Evolutionary conservation across 305 asterid genomes (phyloP).

Genomic region (Caryopteris hybrid): DNA sequence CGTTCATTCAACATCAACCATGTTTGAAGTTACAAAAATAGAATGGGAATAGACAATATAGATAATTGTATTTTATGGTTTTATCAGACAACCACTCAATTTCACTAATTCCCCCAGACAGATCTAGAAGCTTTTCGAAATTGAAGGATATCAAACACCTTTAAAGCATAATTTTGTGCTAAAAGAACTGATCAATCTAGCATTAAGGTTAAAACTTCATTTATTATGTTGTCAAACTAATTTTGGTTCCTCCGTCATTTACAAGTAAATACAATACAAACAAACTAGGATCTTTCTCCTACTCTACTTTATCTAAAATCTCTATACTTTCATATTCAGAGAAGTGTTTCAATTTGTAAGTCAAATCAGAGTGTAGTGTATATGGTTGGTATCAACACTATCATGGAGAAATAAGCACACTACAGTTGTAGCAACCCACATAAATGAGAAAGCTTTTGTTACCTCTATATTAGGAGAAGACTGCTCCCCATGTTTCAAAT

Average conservation of each 20-base stretch:
- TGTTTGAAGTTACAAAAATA: not conserved
- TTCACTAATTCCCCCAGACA: conserved; percentile 1
- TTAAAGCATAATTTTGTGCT: not conserved
- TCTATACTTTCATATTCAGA: not conserved
- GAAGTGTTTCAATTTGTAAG: not conserved
- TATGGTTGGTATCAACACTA: conserved; percentile 1
- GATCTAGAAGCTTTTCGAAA: not conserved
- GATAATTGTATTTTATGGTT: not conserved
- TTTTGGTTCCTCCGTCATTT: not conserved
- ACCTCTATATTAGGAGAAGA: conserved; percentile 49
- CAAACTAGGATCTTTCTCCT: not conserved
- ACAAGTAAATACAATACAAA: not conserved
- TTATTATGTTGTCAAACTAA: not conserved
- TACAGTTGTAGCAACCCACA: not conserved
- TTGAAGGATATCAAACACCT: not conserved
- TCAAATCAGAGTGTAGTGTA: not conserved
- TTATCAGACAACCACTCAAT: not conserved
- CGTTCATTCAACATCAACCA: not conserved
- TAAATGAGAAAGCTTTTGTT: conserved; percentile 20
- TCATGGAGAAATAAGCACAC: conserved; percentile 6
- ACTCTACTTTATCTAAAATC: not conserved
- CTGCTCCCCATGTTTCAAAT: conserved; percentile 33
- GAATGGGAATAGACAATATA: not conserved
- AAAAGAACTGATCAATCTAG: not conserved
- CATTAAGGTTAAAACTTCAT: not conserved